Evolutionary conservation across 192 early-diverging fungal species (phyloP), one percentile per base, ranked within the genome.

Genomic region (Coemansia sp.): DNA sequence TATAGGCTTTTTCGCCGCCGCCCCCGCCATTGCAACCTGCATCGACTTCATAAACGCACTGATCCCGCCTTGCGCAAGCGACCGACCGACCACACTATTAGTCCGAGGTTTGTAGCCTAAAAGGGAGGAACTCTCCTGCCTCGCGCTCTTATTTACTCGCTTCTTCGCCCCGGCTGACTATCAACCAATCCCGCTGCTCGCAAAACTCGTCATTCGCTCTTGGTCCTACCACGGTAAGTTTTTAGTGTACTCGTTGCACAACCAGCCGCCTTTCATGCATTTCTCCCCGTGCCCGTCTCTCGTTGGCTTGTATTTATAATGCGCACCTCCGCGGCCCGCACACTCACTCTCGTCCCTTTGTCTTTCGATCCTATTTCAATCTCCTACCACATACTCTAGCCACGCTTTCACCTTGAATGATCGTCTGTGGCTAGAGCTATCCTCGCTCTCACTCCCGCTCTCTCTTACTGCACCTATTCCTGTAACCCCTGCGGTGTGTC

Each of bases 341-440:
- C 31, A 31, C 31, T 4, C 31, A 1, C 31, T 31, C 2, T 31
- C 31, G 18, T 26, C 35, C 41, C 34, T 42, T 43, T 50, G 14
- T 59, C 56, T 37, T 37, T 41, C 26, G 31, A 18, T 36, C 25
- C 20, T 28, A 21, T 58, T 58, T 58, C 34, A 58, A 58, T 58
- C 56, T 58, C 56, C 56, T 58, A 41, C 39, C 60, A 52, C 47
- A 12, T 18, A 23, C 20, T 10, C 39, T 45, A 33, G 42, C 61
- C 26, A 31, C 39, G 26, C 47, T 16, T 9, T 64, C 28, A 47
- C 6, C 18, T 64, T 42, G 47, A n/a, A 45, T 21, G 33, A 65
- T 53, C 52, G 63, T 37, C 20, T 56, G 16, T 65, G 50, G 62
- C 16, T 63, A 35, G 45, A 58, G 56, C 56, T 58, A n/a, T 6